Percentiles rank a stretch among this genome's conserved stretches.
Conservation (phyloP, 1,139 yeast genomes). For the Pichia kudriavzevii region DNA sequence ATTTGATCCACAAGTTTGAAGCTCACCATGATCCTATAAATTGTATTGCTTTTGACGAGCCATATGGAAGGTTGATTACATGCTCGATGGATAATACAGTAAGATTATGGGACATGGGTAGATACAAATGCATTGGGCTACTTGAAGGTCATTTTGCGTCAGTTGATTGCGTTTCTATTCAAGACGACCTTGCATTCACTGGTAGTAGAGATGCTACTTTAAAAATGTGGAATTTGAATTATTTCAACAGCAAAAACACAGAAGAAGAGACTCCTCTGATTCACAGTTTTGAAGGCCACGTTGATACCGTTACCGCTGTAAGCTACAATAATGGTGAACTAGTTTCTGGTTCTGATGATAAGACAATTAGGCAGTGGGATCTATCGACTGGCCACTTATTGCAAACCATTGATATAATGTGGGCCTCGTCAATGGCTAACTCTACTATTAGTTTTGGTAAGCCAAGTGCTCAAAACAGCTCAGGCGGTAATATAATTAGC, state of each 20-base stretch:
- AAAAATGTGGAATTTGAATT: conserved; percentile 48
- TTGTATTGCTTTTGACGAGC: conserved; percentile 57
- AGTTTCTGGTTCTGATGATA: conserved; percentile 69
- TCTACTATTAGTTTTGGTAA: conserved; percentile 13
- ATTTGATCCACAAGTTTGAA: conserved; percentile 41
- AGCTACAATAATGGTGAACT: conserved; percentile 43
- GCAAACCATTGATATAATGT: conserved; percentile 53
- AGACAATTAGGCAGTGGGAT: conserved; percentile 79
- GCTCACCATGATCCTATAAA: conserved; percentile 49
- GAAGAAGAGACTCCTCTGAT: conserved; percentile 28
- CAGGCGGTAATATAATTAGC: conserved; percentile 1
- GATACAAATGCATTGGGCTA: conserved; percentile 41
- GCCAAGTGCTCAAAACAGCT: background rate
- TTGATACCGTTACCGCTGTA: conserved; percentile 57
- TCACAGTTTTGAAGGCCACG: conserved; percentile 51
- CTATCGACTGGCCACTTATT: conserved; percentile 53
- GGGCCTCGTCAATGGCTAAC: conserved; percentile 39
- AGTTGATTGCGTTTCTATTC: conserved; percentile 52
- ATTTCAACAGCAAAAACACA: conserved; percentile 10
- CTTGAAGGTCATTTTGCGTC: conserved; percentile 50
- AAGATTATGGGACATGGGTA: conserved; percentile 73
- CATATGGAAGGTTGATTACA: conserved; percentile 67
- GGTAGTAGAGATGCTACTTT: conserved; percentile 59
- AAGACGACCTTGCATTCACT: conserved; percentile 45
- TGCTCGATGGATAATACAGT: conserved; percentile 78